phyloP scores from a whole-genome alignment of 371 early-diverging fungal species.

The Rhizopus arrhizus region DNA sequence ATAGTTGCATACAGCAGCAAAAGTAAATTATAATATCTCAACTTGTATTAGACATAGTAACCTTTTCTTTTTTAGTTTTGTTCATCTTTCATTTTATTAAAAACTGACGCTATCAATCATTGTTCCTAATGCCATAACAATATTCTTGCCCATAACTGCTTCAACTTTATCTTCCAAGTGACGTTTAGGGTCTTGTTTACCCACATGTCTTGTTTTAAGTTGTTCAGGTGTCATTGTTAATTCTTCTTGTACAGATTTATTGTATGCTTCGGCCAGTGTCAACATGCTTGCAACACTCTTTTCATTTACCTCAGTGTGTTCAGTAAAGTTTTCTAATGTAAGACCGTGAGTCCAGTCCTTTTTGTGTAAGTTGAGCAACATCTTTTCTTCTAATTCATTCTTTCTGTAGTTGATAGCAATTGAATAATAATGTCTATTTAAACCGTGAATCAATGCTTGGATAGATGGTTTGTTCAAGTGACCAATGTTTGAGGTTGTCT shows the following conservation, averaged over 20 bases:
- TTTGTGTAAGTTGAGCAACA: conserved; percentile 98
- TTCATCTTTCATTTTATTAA: conserved; percentile 29
- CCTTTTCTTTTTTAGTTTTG: background rate
- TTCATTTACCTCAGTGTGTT: conserved; percentile 83
- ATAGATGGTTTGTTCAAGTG: conserved; percentile 98
- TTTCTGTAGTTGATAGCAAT: conserved; percentile 99
- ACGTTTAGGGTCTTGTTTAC: conserved; percentile 98
- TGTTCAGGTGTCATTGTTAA: conserved; percentile 91
- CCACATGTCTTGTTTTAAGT: conserved; percentile 95
- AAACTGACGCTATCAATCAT: conserved; percentile 88
- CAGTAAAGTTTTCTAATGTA: conserved; percentile 78
- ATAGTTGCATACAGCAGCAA: too few relatives aligned
- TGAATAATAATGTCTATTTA: conserved; percentile 99
- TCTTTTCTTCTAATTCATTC: conserved; percentile 98
- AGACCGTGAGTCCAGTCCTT: conserved; percentile 99
- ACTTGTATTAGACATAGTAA: background rate
- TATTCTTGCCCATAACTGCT: conserved; percentile 89
- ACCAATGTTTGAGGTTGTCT: conserved; percentile 99
- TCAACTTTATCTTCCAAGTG: conserved; percentile 93
- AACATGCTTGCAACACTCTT: conserved; percentile 84
- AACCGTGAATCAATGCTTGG: conserved; percentile 98
- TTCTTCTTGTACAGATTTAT: conserved; percentile 96
- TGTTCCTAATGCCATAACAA: conserved; percentile 92
- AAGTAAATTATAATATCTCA: too few relatives aligned
- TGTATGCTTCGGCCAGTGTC: conserved; percentile 86